Evolutionary conservation across 192 early-diverging fungal genomes (phyloP), one percentile per base, ranked within the genome.

Genomic region (Podila epicladia): DNA sequence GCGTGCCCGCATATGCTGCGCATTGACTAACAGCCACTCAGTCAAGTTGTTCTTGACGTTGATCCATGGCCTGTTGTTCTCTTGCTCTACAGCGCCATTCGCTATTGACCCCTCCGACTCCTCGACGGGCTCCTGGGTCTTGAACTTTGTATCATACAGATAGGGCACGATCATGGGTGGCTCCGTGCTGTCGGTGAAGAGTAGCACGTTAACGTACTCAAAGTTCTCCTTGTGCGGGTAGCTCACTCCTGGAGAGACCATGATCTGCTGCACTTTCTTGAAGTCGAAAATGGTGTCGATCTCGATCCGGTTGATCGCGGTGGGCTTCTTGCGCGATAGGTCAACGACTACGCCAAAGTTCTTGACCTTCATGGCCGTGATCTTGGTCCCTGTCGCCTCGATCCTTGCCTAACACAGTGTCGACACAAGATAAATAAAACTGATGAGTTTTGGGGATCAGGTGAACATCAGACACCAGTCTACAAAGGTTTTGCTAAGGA

Each of bases 11-110:
- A 75, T 61, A 20, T 87, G 86, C 24, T 79, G 72, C 22, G 84
- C 49, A 65, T 90, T 90, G 65, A 90, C 84, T 5, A 90, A 70
- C 26, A 90, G 65, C 74, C 82, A 90, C 26, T 90, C 89, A n/a
- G 73, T 85, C 6, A 90, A 72, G 68, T 90, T 88, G 53, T 89
- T 90, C 63, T 87, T 87, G 49, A 90, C 71, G 20, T 53, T 65
- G 57, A 87, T 71, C 70, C 75, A 72, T 29, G 84, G 84, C 20
- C 86, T 71, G 19, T 78, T 66, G 58, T 71, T 62, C 65, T 58
- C 66, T 28, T 62, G 17, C 20, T 22, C 60, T 33, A 51, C 6
- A 19, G 3, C 6, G 33, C 33, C 3, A 5, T 15, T 17, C 51
- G 26, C 45, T 29, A 15, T 31, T 26, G 64, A 7, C 2, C 72